Conservation (phyloP, 1,284 basidiomycete species). For the Papiliotrema flavescens region DNA sequence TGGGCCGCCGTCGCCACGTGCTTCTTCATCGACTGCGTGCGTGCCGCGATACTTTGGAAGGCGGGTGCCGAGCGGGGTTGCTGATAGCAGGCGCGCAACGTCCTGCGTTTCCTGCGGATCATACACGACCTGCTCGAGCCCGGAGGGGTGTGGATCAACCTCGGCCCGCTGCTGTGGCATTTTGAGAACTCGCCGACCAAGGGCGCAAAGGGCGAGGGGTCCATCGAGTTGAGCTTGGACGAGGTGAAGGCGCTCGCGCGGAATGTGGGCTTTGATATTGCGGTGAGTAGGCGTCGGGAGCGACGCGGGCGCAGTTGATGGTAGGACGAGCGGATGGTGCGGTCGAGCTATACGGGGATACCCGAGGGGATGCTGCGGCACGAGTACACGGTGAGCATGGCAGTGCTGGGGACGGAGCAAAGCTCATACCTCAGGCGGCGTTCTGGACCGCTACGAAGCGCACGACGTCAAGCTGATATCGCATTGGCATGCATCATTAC, state of each 20-base stretch:
- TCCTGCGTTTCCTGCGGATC: slow-evolving; percentile 81
- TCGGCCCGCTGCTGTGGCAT: slow-evolving; percentile 92
- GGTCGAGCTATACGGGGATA: slow-evolving; percentile 84
- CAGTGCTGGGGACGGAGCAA: background rate
- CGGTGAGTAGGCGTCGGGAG: slow-evolving; percentile 53
- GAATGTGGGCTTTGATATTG: slow-evolving; percentile 76
- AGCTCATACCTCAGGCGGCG: slow-evolving; percentile 51
- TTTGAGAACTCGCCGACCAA: slow-evolving; percentile 73
- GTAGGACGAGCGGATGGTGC: slow-evolving; percentile 74
- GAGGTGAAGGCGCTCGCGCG: slow-evolving; percentile 76
- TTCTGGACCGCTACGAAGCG: slow-evolving; percentile 79
- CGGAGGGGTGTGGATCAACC: slow-evolving; percentile 86
- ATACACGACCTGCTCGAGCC: slow-evolving; percentile 74
- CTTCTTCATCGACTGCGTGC: slow-evolving; percentile 94
- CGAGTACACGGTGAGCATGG: slow-evolving; percentile 64
- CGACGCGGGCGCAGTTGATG: background rate
- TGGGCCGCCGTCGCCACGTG: slow-evolving; percentile 93
- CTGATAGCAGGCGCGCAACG: slow-evolving; percentile 70
- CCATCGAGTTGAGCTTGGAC: slow-evolving; percentile 82
- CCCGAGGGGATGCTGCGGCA: slow-evolving; percentile 81
- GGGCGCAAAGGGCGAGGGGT: slow-evolving; percentile 60
- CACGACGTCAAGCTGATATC: no score
- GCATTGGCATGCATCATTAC: no score
- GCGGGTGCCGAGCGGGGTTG: no score
- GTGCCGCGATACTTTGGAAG: no score